Evolutionary conservation across 129 eudicot species (phyloP).

Genomic region (Saussurea involucrata): DNA sequence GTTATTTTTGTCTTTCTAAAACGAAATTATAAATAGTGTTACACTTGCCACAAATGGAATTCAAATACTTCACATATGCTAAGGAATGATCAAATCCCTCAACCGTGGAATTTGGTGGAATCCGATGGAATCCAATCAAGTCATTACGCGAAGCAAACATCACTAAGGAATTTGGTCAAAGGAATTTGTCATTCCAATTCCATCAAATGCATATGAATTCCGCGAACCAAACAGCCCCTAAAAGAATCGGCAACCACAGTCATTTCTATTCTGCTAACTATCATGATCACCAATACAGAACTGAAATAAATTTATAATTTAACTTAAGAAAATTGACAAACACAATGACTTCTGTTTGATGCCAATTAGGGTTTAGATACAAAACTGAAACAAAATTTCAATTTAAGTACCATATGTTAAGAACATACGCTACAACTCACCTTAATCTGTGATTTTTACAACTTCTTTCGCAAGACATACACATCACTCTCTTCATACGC

Average conservation of each 20-base stretch:
- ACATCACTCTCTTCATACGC: slow-evolving; percentile 83
- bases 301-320: background rate
- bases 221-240: no score
- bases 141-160: no score
- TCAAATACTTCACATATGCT: no score
- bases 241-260: background rate
- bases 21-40: no score
- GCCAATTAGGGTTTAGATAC: background rate
- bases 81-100: no score
- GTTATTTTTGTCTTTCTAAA: no score
- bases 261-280: background rate
- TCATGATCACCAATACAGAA: background rate
- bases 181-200: no score
- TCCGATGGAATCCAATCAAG: no score
- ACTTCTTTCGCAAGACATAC: slow-evolving; percentile 66
- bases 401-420: background rate
- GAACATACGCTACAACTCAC: background rate
- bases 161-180: no score
- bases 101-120: no score
- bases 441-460: slow-evolving; percentile 16
- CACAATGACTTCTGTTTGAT: background rate
- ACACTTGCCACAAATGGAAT: no score
- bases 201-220: no score
- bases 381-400: background rate
- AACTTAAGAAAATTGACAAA: background rate